These are phyloP conservation scores for Andrographis paniculata DNA, from an alignment of 305 asterid species.

Conservation along the genomic window DNA sequence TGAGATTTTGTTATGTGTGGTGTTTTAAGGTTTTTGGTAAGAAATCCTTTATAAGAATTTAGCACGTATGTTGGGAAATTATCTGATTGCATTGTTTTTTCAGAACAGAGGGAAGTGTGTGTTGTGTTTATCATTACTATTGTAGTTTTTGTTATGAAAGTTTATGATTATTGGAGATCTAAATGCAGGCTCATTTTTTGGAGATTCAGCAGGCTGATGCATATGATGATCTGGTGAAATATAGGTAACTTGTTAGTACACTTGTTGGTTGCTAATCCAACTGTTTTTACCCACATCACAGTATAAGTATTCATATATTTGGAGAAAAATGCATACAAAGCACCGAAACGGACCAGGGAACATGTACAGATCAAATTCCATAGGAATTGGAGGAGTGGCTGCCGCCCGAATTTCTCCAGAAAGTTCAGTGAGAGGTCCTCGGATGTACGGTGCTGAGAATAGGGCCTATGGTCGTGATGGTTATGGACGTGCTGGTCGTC, in stretches of 20 bases:
- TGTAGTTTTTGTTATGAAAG: too few relatives aligned
- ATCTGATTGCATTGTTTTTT: too few relatives aligned
- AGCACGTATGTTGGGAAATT: too few relatives aligned
- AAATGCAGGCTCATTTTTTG: constrained; percentile 7
- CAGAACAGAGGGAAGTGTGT: too few relatives aligned
- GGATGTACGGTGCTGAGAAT: constrained; percentile 1
- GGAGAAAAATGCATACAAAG: constrained; percentile 55
- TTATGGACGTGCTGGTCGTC: constrained; percentile 29
- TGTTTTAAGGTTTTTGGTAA: too few relatives aligned
- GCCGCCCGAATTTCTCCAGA: constrained; percentile 5
- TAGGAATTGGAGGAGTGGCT: neutral
- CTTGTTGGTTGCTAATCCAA: constrained; percentile 8
- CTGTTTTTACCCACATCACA: neutral
- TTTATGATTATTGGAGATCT: constrained; percentile 10
- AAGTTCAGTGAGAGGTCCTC: neutral
- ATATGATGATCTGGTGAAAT: constrained; percentile 15
- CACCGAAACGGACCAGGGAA: constrained; percentile 6
- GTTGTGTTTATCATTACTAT: too few relatives aligned
- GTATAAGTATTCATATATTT: neutral
- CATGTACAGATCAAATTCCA: constrained; percentile 1
- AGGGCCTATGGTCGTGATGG: constrained; percentile 50
- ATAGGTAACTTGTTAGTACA: constrained; percentile 17
- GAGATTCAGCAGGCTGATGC: constrained; percentile 4
- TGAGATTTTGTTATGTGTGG: too few relatives aligned
- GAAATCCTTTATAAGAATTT: too few relatives aligned